These are phyloP conservation scores for Cytidiella melzeri DNA, from an alignment of 768 basidiomycete genomes.

Conservation along the genomic window DNA sequence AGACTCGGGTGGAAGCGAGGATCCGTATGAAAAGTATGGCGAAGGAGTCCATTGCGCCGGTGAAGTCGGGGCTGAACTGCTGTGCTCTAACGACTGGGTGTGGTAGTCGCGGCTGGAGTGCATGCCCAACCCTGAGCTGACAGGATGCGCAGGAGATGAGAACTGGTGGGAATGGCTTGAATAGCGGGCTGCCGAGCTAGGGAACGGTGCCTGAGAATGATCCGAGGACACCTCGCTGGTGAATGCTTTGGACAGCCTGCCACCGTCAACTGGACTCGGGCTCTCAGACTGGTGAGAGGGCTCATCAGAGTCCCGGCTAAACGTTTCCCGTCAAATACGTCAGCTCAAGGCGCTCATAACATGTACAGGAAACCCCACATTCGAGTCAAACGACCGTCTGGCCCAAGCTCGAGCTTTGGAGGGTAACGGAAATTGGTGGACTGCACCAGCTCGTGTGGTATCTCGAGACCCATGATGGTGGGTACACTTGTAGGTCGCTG, in stretches of 20 bases:
- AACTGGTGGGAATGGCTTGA: slow-evolving; percentile 9
- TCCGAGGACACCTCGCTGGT: slow-evolving; percentile 20
- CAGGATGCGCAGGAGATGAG: neutral
- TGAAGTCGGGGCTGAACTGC: slow-evolving; percentile 4
- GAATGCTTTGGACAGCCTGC: neutral
- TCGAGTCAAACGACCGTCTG: slow-evolving; percentile 61
- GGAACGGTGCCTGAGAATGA: slow-evolving; percentile 8
- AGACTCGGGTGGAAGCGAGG: neutral
- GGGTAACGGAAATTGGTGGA: slow-evolving; percentile 80
- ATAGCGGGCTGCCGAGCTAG: slow-evolving; percentile 1
- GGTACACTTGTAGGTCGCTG: slow-evolving; percentile 61
- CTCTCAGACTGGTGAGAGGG: slow-evolving; percentile 8
- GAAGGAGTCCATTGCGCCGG: neutral
- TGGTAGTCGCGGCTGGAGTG: slow-evolving; percentile 6
- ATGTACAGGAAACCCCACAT: slow-evolving; percentile 38
- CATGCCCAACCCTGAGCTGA: neutral
- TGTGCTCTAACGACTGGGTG: neutral
- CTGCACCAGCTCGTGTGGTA: slow-evolving; percentile 73
- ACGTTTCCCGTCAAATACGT: slow-evolving; percentile 1
- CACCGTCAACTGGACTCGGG: slow-evolving; percentile 8
- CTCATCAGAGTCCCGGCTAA: slow-evolving; percentile 13
- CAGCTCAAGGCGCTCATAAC: neutral
- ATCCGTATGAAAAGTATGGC: neutral
- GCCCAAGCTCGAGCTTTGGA: slow-evolving; percentile 68
- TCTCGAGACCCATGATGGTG: slow-evolving; percentile 67